Evolutionary conservation across 352 stramenopile genomes (phyloP), one percentile per base, ranked within the genome.

Genomic region (Peronosclerospora sorghi): DNA sequence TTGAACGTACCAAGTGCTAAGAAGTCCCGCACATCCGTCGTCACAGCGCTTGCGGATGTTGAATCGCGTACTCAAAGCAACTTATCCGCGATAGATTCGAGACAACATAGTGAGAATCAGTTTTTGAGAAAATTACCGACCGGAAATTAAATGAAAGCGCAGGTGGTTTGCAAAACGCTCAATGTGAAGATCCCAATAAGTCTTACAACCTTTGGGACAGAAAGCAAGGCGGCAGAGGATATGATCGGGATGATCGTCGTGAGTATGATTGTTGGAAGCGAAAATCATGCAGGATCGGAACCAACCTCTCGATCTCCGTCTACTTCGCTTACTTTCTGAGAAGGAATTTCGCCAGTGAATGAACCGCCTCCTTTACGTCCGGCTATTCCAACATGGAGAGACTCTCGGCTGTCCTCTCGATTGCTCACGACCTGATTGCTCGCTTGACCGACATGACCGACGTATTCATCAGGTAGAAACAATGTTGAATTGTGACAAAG

Each of bases 331-430:
- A 13, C 72, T 78, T 38, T 78, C 61, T 8, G 55, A 68, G 8
- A 81, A 78, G 26, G 64, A 78, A 37, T 76, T 74, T 30, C 74
- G 64, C 27, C 59, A n/a, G n/a, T n/a, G n/a, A n/a, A n/a, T n/a
- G n/a, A n/a, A n/a, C n/a, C n/a, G n/a, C n/a, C n/a, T n/a, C n/a
- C n/a, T n/a, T n/a, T n/a, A n/a, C n/a, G n/a, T n/a, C n/a, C n/a
- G n/a, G n/a, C n/a, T n/a, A n/a, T n/a, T n/a, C n/a, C n/a, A n/a
- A n/a, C n/a, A n/a, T n/a, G n/a, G n/a, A n/a, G n/a, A n/a, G n/a
- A n/a, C n/a, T n/a, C n/a, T n/a, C n/a, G n/a, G n/a, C n/a, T n/a
- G n/a, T n/a, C n/a, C n/a, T n/a, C n/a, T n/a, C n/a, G n/a, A n/a
- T n/a, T n/a, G n/a, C n/a, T n/a, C n/a, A n/a, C n/a, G n/a, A n/a